Conservation (phyloP, 2,329 filamentous ascomycete genomes). For the Pseudogymnoascus sp. region DNA sequence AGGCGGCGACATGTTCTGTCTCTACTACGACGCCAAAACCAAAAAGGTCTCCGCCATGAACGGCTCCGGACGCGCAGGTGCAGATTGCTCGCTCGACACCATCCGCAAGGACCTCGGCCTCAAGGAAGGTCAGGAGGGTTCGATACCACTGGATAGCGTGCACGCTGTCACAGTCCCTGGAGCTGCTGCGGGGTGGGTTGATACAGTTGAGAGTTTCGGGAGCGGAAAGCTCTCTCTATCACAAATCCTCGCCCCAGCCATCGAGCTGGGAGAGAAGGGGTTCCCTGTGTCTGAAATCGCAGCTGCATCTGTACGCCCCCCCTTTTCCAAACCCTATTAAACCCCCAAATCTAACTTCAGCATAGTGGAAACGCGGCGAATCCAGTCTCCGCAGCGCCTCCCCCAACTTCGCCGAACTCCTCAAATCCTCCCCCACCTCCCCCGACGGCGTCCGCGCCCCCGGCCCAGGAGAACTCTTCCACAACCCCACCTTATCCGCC, state of each 20-base stretch:
- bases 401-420: no score
- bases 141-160: conserved; percentile 67
- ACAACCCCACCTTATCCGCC: no score
- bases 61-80: conserved; percentile 78
- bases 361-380: no score
- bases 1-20: conserved; percentile 93
- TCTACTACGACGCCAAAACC: conserved; percentile 79
- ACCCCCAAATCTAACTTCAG: no score
- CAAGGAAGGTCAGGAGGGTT: conserved; percentile 42
- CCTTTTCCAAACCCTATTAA: no score
- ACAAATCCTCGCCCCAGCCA: conserved; percentile 73
- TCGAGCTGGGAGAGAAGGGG: conserved; percentile 76
- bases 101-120: conserved; percentile 63
- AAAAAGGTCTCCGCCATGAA: conserved; percentile 81
- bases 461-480: no score
- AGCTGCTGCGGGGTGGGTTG: conserved; percentile 87
- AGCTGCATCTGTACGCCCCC: not conserved
- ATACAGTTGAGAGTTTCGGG: conserved; percentile 79
- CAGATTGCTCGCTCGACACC: conserved; percentile 57
- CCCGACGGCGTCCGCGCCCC: no score
- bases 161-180: conserved; percentile 83
- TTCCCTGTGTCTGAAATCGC: conserved; percentile 77
- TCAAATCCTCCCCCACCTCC: no score
- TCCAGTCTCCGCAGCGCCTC: no score
- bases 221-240: conserved; percentile 72